Evolutionary conservation across 495 filamentous ascomycete genomes (phyloP).

Genomic region (Penicillium tannophilum): DNA sequence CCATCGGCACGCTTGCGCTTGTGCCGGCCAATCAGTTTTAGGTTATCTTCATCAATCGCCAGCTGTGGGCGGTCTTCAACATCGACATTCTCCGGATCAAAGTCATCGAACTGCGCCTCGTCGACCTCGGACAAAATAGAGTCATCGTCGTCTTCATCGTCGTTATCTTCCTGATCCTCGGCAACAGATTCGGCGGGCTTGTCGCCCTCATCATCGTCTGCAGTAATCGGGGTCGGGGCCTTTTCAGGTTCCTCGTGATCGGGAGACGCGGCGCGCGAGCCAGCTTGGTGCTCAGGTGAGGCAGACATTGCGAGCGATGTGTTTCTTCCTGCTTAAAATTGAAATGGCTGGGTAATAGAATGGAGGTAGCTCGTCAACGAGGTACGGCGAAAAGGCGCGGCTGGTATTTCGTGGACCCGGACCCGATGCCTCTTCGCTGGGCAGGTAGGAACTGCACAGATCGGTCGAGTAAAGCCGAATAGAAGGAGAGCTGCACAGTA

Average conservation of each 20-base stretch:
- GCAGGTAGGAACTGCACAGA: conserved; percentile 1
- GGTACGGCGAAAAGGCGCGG: conserved; percentile 19
- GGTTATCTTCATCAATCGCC: conserved; percentile 85
- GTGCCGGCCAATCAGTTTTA: conserved; percentile 70
- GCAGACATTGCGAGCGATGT: conserved; percentile 38
- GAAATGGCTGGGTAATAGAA: not conserved
- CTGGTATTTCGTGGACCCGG: conserved; percentile 14
- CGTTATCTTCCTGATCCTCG: conserved; percentile 11
- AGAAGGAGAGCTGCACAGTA: not conserved
- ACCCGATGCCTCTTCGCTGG: conserved; percentile 18
- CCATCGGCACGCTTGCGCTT: conserved; percentile 79
- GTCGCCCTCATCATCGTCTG: conserved; percentile 29
- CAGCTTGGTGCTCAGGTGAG: conserved; percentile 36
- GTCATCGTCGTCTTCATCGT: conserved; percentile 24
- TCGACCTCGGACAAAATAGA: conserved; percentile 94
- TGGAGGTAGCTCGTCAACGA: conserved; percentile 3
- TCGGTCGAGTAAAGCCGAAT: not conserved
- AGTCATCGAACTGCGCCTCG: conserved; percentile 90
- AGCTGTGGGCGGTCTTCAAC: conserved; percentile 76
- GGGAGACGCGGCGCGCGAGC: conserved; percentile 26
- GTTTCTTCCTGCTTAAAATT: not conserved
- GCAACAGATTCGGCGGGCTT: conserved; percentile 15
- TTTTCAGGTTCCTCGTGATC: conserved; percentile 28
- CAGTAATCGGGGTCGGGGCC: conserved; percentile 26
- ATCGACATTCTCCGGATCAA: conserved; percentile 75